Percentiles rank a stretch among this genome's conserved stretches.
Evolutionary conservation across 2,329 filamentous ascomycete genomes (phyloP).

Genomic region (Nemania sp.): DNA sequence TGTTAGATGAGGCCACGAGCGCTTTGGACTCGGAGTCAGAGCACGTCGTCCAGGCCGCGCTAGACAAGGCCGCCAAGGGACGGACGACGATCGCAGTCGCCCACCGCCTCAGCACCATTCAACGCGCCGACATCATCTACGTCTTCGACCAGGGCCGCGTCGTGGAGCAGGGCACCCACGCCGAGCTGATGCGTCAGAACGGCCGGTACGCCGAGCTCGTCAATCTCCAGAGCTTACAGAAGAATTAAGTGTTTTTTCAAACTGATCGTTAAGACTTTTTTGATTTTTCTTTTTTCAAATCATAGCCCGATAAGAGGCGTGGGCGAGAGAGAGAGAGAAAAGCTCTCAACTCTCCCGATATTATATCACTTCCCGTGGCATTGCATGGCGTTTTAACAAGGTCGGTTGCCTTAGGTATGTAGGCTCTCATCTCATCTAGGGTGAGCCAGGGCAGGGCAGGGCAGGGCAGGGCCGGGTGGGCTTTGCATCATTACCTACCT

Average conservation of each 20-base stretch:
- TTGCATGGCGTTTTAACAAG: constrained; percentile 21
- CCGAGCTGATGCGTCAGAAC: constrained; percentile 69
- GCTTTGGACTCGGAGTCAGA: constrained; percentile 78
- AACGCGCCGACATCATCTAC: constrained; percentile 92
- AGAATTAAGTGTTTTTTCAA: constrained; percentile 43
- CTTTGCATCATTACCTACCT: too few relatives aligned
- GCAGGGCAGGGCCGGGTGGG: too few relatives aligned
- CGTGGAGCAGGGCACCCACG: constrained; percentile 82
- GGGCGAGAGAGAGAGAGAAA: constrained; percentile 13
- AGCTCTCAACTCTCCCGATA: not conserved
- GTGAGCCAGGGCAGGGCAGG: not conserved
- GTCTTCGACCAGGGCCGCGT: constrained; percentile 92
- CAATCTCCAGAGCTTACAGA: constrained; percentile 77
- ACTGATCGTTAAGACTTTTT: too few relatives aligned
- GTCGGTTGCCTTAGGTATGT: too few relatives aligned
- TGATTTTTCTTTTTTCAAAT: not conserved
- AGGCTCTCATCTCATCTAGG: too few relatives aligned
- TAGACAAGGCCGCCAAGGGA: constrained; percentile 81
- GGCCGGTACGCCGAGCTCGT: constrained; percentile 80
- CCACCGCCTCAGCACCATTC: constrained; percentile 88
- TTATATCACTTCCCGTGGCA: constrained; percentile 17
- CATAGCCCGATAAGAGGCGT: not conserved
- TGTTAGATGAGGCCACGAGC: constrained; percentile 81
- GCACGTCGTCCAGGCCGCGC: constrained; percentile 77
- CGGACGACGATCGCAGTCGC: constrained; percentile 94